A percentile compares a stretch with the other conserved stretches of the same genome.
These are phyloP conservation scores for Reutealis trisperma DNA, from an alignment of 345 rosid genomes.

Conservation along the genomic window DNA sequence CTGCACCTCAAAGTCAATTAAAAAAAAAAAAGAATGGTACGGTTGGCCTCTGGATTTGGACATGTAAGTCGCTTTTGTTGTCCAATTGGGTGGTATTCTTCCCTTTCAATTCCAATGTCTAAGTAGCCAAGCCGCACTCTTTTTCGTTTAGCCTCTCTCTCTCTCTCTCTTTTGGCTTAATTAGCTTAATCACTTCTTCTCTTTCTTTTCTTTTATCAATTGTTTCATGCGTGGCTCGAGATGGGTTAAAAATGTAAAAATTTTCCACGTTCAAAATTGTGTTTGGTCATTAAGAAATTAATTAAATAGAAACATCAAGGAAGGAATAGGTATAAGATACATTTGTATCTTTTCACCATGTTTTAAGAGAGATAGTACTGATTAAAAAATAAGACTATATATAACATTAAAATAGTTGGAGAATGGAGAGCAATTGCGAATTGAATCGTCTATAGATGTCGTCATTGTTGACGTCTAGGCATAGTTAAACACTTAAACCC, in stretches of 20 bases:
- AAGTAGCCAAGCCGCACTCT: slow-evolving; percentile 27
- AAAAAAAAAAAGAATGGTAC: slow-evolving; percentile 8
- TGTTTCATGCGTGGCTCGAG: slow-evolving; percentile 56
- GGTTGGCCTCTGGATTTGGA: slow-evolving; percentile 51
- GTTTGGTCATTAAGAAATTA: not conserved
- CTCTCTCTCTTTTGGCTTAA: no score
- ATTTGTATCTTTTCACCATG: not conserved
- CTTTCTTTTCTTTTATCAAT: no score
- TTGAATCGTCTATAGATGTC: slow-evolving; percentile 16
- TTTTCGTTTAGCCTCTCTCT: slow-evolving; percentile 8
- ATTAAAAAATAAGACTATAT: not conserved
- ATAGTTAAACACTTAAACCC: not conserved
- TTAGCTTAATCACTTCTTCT: no score
- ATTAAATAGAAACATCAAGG: not conserved
- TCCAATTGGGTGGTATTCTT: slow-evolving; percentile 49
- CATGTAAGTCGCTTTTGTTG: slow-evolving; percentile 38
- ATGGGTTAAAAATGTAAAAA: slow-evolving; percentile 23
- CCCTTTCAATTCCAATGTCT: slow-evolving; percentile 8
- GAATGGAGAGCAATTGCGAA: not conserved
- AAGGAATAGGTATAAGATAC: not conserved
- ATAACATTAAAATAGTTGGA: slow-evolving; percentile 10
- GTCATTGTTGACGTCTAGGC: slow-evolving; percentile 37
- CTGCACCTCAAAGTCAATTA: slow-evolving; percentile 38
- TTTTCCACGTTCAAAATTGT: not conserved
- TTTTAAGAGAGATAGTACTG: not conserved